Evolutionary conservation across 257 asterid species (phyloP).

Genomic region (Solanum neorickii): DNA sequence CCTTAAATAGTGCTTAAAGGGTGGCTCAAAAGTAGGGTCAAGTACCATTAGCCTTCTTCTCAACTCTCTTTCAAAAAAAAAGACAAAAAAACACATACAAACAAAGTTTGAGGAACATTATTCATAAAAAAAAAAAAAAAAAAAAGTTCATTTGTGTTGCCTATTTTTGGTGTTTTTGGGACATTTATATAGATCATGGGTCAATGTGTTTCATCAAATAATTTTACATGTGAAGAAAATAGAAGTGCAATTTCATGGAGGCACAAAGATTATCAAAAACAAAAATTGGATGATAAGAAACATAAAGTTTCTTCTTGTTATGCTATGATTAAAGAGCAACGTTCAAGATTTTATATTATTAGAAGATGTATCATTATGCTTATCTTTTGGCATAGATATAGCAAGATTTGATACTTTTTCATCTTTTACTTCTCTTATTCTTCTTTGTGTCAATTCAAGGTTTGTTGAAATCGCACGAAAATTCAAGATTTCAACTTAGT

Average conservation of each 20-base stretch:
- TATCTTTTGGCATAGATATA: slow-evolving; percentile 22
- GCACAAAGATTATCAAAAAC: not conserved
- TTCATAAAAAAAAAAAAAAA: not conserved
- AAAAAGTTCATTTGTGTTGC: not conserved
- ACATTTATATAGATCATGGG: slow-evolving; percentile 5
- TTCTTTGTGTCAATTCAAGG: not conserved
- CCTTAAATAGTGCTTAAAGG: not conserved
- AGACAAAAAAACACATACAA: not conserved
- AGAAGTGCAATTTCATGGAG: not conserved
- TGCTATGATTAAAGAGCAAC: slow-evolving; percentile 12
- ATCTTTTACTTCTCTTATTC: not conserved
- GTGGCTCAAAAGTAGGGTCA: not conserved
- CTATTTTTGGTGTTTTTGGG: not conserved
- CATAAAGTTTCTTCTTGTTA: not conserved
- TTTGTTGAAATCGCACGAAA: not conserved
- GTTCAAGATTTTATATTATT: slow-evolving; percentile 22
- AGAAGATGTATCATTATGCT: slow-evolving; percentile 24
- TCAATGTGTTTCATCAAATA: slow-evolving; percentile 14
- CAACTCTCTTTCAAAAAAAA: not conserved
- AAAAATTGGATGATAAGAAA: not conserved
- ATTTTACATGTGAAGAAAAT: not conserved
- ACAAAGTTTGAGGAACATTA: not conserved
- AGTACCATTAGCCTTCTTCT: not conserved
- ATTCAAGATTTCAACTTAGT: not conserved
- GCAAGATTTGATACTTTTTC: not conserved